phyloP scores from a whole-genome alignment of 148 eudicot genomes.

The Dysphania ambrosioides region DNA sequence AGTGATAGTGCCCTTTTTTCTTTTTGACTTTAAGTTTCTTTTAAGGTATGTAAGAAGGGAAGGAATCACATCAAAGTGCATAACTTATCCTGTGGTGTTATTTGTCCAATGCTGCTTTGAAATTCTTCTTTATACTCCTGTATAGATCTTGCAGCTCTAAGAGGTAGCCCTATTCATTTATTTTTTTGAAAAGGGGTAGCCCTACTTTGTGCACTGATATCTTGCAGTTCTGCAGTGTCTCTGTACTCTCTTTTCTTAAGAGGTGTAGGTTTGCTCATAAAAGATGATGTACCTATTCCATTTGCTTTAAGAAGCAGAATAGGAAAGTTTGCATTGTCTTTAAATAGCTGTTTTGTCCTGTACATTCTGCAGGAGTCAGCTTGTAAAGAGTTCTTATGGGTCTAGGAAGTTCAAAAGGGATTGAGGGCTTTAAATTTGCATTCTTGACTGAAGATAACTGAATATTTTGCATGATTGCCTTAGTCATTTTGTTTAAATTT shows the following conservation, averaged over 20 bases:
- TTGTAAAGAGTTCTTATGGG: not conserved
- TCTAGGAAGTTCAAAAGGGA: not conserved
- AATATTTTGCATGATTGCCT: not conserved
- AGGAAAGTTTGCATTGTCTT: too few species aligned
- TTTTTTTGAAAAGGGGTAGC: not conserved
- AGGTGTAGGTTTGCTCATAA: not conserved
- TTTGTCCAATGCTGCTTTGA: not conserved
- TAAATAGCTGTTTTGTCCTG: not conserved
- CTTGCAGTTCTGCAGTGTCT: not conserved
- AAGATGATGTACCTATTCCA: not conserved
- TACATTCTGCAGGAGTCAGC: not conserved
- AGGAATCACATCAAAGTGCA: not conserved
- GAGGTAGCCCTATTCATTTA: not conserved
- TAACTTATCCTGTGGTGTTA: not conserved
- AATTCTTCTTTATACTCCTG: not conserved
- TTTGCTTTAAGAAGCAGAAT: not conserved
- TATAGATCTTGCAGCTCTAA: not conserved
- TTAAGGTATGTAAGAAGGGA: not conserved
- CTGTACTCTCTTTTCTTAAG: too few species aligned
- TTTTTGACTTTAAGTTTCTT: not conserved
- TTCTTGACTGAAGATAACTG: not conserved
- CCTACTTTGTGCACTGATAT: not conserved
- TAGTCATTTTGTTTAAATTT: slow-evolving; percentile 3
- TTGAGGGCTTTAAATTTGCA: not conserved
- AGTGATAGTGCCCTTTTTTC: too few species aligned